A percentile compares a stretch with the other conserved stretches of the same genome.
These are phyloP conservation scores for Fusarium illudens DNA, from an alignment of 2,329 filamentous ascomycete genomes.

Conservation along the genomic window DNA sequence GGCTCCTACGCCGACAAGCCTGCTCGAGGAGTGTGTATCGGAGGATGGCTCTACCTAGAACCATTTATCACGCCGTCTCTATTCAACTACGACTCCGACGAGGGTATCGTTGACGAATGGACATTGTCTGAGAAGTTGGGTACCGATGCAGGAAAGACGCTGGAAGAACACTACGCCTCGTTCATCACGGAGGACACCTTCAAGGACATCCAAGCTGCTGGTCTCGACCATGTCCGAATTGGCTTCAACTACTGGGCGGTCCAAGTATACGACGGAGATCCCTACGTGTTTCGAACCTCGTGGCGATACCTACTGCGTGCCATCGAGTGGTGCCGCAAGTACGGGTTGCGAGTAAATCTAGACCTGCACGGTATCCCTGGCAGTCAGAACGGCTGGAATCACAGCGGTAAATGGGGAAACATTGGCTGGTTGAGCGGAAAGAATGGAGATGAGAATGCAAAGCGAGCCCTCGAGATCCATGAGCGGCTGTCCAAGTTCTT, in stretches of 20 bases:
- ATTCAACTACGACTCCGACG: conserved; percentile 71
- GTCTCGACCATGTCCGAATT: conserved; percentile 96
- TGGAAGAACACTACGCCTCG: conserved; percentile 92
- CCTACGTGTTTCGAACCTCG: conserved; percentile 84
- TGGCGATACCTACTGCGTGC: conserved; percentile 94
- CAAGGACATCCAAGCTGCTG: conserved; percentile 82
- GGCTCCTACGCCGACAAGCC: conserved; percentile 79
- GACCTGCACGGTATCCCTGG: conserved; percentile 93
- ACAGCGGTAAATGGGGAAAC: conserved; percentile 81
- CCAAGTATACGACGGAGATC: conserved; percentile 82
- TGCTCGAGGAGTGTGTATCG: conserved; percentile 89
- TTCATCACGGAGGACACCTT: conserved; percentile 90
- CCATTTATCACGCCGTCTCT: conserved; percentile 95
- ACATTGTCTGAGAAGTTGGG: conserved; percentile 79
- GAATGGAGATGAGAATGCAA: conserved; percentile 77
- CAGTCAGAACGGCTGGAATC: conserved; percentile 97
- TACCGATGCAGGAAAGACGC: conserved; percentile 66
- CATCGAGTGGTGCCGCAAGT: conserved; percentile 93
- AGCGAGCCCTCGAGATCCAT: conserved; percentile 88
- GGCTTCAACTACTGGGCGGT: conserved; percentile 97
- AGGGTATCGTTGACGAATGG: conserved; percentile 86
- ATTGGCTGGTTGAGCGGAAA: conserved; percentile 95
- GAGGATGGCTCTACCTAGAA: conserved; percentile 93
- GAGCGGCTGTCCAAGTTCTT: conserved; percentile 91
- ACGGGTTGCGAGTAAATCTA: conserved; percentile 90